phyloP scores from a whole-genome alignment of 257 asterid species.

The Perilla frutescens region DNA sequence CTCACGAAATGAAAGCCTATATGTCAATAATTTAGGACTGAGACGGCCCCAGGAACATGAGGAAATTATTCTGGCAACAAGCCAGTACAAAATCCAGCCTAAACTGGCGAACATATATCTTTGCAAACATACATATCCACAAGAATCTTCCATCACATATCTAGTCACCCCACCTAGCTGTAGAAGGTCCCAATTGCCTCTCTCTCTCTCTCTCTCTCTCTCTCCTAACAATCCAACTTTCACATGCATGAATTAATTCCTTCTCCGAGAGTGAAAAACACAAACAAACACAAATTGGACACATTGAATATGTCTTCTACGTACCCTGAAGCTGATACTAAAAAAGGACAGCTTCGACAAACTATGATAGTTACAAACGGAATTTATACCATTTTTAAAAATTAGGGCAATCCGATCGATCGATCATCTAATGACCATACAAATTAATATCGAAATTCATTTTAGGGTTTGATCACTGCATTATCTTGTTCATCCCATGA shows the following conservation, averaged over 20 bases:
- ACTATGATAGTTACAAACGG: slow-evolving; percentile 30
- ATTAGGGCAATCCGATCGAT: neutral
- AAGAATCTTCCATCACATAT: slow-evolving; percentile 45
- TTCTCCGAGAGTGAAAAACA: slow-evolving; percentile 1
- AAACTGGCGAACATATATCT: slow-evolving; percentile 21
- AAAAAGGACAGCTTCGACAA: slow-evolving; percentile 51
- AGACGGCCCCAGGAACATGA: slow-evolving; percentile 11
- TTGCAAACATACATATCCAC: slow-evolving; percentile 36
- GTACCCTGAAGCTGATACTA: slow-evolving; percentile 45
- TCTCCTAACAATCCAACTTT: slow-evolving; percentile 18
- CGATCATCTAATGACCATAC: neutral
- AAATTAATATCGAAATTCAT: neutral
- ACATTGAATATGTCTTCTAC: neutral
- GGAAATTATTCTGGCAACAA: neutral
- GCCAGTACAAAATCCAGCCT: slow-evolving; percentile 36
- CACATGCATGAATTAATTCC: slow-evolving; percentile 27
- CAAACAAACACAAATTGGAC: slow-evolving; percentile 31
- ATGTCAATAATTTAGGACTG: slow-evolving; percentile 12
- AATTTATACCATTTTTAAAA: slow-evolving; percentile 15
- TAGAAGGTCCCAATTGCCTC: slow-evolving; percentile 38
- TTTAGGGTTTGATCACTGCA: slow-evolving; percentile 40
- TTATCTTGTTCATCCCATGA: slow-evolving; percentile 42
- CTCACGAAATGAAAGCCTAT: neutral
- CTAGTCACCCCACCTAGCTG: slow-evolving; percentile 44
- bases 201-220: slow-evolving; percentile 26